These are phyloP conservation scores for Coemansia reversa DNA, from an alignment of 192 early-diverging fungal genomes.

Conservation along the genomic window DNA sequence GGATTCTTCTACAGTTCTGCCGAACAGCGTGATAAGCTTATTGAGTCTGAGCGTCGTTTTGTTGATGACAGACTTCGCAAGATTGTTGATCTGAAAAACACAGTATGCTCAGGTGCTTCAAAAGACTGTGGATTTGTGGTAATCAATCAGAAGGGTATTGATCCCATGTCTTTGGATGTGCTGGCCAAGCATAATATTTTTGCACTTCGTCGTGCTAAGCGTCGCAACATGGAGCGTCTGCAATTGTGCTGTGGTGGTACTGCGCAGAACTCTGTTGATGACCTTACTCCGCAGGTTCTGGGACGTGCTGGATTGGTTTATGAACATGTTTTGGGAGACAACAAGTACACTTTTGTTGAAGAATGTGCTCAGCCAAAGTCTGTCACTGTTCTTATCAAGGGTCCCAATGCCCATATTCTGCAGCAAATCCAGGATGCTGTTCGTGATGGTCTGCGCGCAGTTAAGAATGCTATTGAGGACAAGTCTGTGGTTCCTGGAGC, in stretches of 20 bases:
- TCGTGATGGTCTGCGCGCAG: slow-evolving; percentile 95
- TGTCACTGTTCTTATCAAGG: slow-evolving; percentile 93
- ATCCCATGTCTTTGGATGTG: slow-evolving; percentile 94
- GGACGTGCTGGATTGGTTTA: slow-evolving; percentile 92
- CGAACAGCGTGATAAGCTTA: slow-evolving; percentile 97
- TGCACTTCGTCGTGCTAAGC: slow-evolving; percentile 93
- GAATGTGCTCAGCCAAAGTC: slow-evolving; percentile 87
- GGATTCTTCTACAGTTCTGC: slow-evolving; percentile 98
- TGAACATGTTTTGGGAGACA: slow-evolving; percentile 96
- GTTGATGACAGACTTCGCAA: slow-evolving; percentile 93
- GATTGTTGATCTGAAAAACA: slow-evolving; percentile 95
- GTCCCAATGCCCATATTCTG: slow-evolving; percentile 91
- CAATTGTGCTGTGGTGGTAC: slow-evolving; percentile 92
- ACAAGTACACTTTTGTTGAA: slow-evolving; percentile 99
- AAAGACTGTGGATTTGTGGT: slow-evolving; percentile 89
- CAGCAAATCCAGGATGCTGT: slow-evolving; percentile 96
- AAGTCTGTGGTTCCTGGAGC: slow-evolving; percentile 85
- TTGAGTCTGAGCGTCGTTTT: slow-evolving; percentile 95
- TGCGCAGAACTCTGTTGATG: slow-evolving; percentile 98
- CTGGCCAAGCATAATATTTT: slow-evolving; percentile 95
- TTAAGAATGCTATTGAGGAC: slow-evolving; percentile 99
- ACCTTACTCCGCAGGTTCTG: slow-evolving; percentile 78
- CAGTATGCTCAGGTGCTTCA: slow-evolving; percentile 79
- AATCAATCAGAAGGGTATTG: slow-evolving; percentile 99
- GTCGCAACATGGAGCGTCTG: slow-evolving; percentile 99